These are phyloP conservation scores for Beauveria medogensis DNA, from an alignment of 2,329 filamentous ascomycete species.

Conservation along the genomic window DNA sequence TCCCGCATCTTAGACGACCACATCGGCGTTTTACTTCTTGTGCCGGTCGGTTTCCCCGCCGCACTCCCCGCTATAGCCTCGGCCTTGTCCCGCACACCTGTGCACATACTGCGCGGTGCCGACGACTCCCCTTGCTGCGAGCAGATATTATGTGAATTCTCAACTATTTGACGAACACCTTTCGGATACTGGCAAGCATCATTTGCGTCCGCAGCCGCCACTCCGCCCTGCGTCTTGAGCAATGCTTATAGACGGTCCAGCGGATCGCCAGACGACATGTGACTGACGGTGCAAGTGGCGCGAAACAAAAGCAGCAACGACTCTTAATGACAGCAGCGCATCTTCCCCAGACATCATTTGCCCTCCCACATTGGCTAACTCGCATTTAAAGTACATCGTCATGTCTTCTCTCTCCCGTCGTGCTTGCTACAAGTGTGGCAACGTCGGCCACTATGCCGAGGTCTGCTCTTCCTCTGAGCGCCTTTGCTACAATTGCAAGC, in stretches of 20 bases:
- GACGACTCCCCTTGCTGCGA: background rate
- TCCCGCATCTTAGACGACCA: too few relatives aligned
- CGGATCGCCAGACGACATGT: background rate
- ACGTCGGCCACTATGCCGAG: conserved; percentile 74
- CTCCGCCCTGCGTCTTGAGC: background rate
- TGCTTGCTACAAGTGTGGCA: conserved; percentile 78
- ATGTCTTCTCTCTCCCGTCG: conserved; percentile 79
- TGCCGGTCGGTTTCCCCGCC: background rate
- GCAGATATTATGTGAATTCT: background rate
- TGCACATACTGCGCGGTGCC: background rate
- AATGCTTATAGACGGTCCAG: background rate
- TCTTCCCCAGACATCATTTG: background rate
- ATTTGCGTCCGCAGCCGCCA: background rate
- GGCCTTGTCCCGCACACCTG: background rate
- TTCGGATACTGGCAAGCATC: background rate
- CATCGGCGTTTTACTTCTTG: background rate
- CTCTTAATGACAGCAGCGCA: background rate
- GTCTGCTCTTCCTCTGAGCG: conserved; percentile 97
- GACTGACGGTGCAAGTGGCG: background rate
- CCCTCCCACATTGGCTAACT: background rate
- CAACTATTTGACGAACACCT: background rate
- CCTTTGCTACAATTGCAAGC: conserved; percentile 90
- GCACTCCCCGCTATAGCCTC: conserved; percentile 1
- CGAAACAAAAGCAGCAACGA: background rate
- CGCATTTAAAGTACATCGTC: conserved; percentile 26